phyloP scores from a whole-genome alignment of 2,329 filamentous ascomycete species.

The Paecilomyces niveus region DNA sequence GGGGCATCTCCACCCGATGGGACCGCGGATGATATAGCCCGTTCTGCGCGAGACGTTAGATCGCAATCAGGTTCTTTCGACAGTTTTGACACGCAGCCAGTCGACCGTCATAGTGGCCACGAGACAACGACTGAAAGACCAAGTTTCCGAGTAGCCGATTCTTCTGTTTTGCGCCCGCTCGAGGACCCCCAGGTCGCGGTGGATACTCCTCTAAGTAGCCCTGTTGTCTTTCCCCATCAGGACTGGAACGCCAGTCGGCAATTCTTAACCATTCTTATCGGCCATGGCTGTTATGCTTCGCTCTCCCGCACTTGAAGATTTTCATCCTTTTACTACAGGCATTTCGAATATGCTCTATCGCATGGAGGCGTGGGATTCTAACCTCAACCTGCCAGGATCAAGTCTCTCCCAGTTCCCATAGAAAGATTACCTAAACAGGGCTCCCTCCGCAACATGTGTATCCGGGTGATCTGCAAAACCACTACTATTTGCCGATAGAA shows the following conservation, averaged over 20 bases:
- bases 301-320: not conserved
- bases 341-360: not conserved
- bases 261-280: not conserved
- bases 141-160: not conserved
- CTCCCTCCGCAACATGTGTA: not conserved
- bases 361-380: not conserved
- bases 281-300: not conserved
- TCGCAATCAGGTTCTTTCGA: not conserved
- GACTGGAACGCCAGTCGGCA: not conserved
- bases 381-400: too few species aligned
- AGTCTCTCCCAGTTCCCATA: too few species aligned
- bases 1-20: slow-evolving; percentile 13
- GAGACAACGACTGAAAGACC: not conserved
- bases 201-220: not conserved
- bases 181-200: not conserved
- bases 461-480: not conserved
- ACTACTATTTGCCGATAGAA: not conserved
- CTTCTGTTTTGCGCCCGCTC: not conserved
- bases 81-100: not conserved
- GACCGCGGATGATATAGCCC: not conserved
- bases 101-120: not conserved
- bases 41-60: not conserved
- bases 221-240: not conserved
- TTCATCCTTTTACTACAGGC: not conserved
- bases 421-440: not conserved